Conservation (phyloP, 2,329 filamentous ascomycete species). For the Arthrobotrys megalospora region DNA sequence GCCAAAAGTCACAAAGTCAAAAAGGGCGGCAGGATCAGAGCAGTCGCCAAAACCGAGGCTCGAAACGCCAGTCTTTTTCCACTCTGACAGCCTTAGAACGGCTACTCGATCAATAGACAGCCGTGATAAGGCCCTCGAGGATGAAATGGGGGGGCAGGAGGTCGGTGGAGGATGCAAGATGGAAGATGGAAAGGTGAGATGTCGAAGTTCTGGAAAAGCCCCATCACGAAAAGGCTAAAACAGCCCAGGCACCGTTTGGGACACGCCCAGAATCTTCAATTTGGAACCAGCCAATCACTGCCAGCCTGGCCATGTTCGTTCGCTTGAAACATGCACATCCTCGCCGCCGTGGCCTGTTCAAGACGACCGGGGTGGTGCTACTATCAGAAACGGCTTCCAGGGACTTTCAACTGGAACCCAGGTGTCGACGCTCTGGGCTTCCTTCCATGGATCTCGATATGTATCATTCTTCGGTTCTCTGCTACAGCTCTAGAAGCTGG, state of each 20-base stretch:
- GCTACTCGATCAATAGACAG: not conserved
- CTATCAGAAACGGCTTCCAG: not conserved
- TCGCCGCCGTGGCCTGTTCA: constrained; percentile 26
- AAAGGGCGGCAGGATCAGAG: constrained; percentile 22
- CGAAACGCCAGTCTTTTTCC: not conserved
- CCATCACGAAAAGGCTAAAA: constrained; percentile 48
- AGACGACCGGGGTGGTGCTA: constrained; percentile 1
- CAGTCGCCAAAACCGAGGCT: not conserved
- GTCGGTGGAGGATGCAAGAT: not conserved
- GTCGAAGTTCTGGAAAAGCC: constrained; percentile 41
- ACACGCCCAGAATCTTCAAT: constrained; percentile 47
- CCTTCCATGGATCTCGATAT: not conserved
- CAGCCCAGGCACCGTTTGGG: constrained; percentile 36
- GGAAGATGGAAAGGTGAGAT: constrained; percentile 37
- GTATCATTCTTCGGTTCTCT: too few relatives aligned
- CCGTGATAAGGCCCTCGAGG: not conserved
- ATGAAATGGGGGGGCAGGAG: constrained; percentile 7
- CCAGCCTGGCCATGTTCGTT: not conserved
- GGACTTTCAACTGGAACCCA: not conserved
- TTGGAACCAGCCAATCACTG: constrained; percentile 31
- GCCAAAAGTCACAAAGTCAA: constrained; percentile 9
- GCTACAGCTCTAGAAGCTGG: too few relatives aligned
- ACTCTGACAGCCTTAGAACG: not conserved
- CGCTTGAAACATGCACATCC: constrained; percentile 50
- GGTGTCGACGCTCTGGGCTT: not conserved